Conservation (phyloP, 2,329 filamentous ascomycete genomes). For the Diaporthe sp. region DNA sequence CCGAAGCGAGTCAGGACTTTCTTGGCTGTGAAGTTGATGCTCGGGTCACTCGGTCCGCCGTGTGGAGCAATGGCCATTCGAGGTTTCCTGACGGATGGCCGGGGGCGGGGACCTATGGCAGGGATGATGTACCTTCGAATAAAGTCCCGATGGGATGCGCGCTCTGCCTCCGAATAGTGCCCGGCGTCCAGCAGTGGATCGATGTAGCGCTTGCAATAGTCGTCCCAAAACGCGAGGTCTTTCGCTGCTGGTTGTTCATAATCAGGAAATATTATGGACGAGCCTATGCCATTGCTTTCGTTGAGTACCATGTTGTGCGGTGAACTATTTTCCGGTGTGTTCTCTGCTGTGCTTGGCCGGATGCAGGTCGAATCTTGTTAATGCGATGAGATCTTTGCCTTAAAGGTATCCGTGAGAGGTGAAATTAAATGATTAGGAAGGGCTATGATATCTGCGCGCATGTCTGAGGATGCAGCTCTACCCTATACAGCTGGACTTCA, state of each 20-base stretch:
- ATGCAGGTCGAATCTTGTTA: background rate
- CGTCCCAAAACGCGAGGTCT: background rate
- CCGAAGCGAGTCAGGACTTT: background rate
- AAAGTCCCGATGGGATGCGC: background rate
- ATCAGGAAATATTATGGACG: background rate
- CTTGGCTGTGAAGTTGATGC: background rate
- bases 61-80: background rate
- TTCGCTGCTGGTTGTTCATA: background rate
- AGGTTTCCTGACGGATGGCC: background rate
- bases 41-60: background rate
- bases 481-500: fast-evolving
- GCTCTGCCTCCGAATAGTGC: background rate
- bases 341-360: background rate
- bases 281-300: background rate
- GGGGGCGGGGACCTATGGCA: background rate
- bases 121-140: background rate
- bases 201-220: background rate
- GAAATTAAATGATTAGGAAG: background rate
- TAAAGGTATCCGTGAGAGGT: background rate
- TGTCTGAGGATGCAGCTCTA: background rate
- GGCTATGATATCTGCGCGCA: background rate
- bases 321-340: background rate
- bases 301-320: background rate
- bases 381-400: background rate
- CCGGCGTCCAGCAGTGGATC: background rate